Evolutionary conservation across 1,284 basidiomycete species (phyloP), one percentile per base, ranked within the genome.

Genomic region (Sporisorium graminicola): DNA sequence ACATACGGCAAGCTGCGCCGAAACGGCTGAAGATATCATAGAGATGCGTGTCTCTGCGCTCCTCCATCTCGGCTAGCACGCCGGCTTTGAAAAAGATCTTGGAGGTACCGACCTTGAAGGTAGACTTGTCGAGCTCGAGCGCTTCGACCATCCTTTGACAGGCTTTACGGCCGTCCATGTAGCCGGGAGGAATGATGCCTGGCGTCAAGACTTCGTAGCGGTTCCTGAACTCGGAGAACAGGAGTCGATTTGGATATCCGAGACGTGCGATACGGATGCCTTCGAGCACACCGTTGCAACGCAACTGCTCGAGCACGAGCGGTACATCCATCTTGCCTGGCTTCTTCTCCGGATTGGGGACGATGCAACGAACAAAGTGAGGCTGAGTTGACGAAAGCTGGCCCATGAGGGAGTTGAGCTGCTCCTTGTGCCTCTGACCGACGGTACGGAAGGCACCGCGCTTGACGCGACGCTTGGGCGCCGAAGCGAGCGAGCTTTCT

Each of bases 61-160:
- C 97, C 86, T 99, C 97, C 31, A 99, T 90, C 82, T 98, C 95
- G n/a, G 97, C 97, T 12, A 99, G 89, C 2, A 98, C 94, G 6
- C 96, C 96, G 1, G 97, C 95, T 86, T 98, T 99, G 91, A 99
- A 99, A 88, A 99, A 99, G 77, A 98, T 94, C 88, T 99, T 99
- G 49, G 94, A 97, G 0, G 94, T 93, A 9, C 97, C 97, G 70
- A 99, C 93, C 81, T 92, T 93, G 89, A 92, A 98, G 26, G 91
- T 90, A 0, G 90, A 88, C 61, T 91, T 90, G 85, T 98, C 94
- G 22, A 99, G 90, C 61, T 96, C 93, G 43, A 99, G 88, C 5
- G 93, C 90, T 71, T 92, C 92, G 50, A 98, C 93, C 90, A 99
- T 99, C n/a, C 93, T 90, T 49, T 92, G 88, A 78, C 93, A 96